Evolutionary conservation across 2,329 filamentous ascomycete species (phyloP).

Genomic region (Verticillium alfalfae): DNA sequence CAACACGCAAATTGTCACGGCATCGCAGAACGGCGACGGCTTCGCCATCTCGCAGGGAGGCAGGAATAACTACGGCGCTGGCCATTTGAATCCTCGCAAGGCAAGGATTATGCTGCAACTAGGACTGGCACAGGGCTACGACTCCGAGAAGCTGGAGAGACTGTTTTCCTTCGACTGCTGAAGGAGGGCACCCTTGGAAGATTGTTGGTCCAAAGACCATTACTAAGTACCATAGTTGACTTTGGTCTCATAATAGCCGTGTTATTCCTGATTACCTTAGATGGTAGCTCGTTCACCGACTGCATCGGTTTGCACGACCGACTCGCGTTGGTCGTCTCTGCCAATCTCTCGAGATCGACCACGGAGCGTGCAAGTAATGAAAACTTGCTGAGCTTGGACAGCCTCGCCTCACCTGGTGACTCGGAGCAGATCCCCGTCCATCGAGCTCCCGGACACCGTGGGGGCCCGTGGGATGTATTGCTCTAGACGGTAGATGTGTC

Average conservation of each 20-base stretch:
- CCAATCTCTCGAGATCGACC: too few relatives aligned
- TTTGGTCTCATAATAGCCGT: too few relatives aligned
- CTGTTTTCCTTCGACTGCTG: conserved; percentile 6
- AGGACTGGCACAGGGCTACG: conserved; percentile 15
- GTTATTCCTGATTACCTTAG: too few relatives aligned
- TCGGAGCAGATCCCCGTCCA: too few relatives aligned
- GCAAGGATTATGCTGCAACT: conserved; percentile 45
- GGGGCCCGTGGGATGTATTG: background rate
- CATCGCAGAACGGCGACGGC: conserved; percentile 44
- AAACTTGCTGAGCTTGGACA: background rate
- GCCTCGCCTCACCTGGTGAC: too few relatives aligned
- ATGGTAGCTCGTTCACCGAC: too few relatives aligned
- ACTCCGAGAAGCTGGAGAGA: conserved; percentile 5
- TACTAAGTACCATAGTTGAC: too few relatives aligned
- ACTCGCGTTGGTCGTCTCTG: too few relatives aligned
- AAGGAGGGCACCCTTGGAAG: background rate
- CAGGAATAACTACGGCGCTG: conserved; percentile 40
- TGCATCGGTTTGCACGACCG: too few relatives aligned
- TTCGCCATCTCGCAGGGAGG: conserved; percentile 36
- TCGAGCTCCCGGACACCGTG: background rate
- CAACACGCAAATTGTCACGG: conserved; percentile 43
- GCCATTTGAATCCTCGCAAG: conserved; percentile 48
- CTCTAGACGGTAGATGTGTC: background rate
- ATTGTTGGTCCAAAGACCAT: background rate
- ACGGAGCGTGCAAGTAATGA: too few relatives aligned